Percentiles rank a stretch among this genome's conserved stretches.
phyloP scores from a whole-genome alignment of 129 eudicot species.

The Artemisia tridentata region DNA sequence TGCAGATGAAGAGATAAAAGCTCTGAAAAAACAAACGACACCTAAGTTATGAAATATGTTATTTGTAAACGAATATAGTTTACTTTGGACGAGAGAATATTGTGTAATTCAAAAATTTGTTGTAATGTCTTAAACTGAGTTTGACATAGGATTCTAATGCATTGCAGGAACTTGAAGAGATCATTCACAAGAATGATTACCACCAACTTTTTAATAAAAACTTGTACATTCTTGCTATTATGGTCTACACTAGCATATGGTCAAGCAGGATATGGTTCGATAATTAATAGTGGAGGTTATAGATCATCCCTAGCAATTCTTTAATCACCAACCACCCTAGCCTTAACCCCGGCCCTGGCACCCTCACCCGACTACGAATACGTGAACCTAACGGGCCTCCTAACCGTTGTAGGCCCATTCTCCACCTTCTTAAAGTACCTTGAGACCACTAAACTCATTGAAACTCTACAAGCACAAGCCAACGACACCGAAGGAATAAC shows the following conservation, averaged over 20 bases:
- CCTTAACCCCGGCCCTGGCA: constrained; percentile 13
- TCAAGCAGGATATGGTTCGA: constrained; percentile 31
- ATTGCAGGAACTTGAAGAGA: constrained; percentile 20
- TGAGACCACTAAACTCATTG: constrained; percentile 54
- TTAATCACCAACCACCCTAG: constrained; percentile 27
- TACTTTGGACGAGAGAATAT: no score
- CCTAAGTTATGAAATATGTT: no score
- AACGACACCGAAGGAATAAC: constrained; percentile 78
- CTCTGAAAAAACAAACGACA: no score
- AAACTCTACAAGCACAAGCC: constrained; percentile 73
- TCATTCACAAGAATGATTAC: constrained; percentile 10
- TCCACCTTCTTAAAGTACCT: constrained; percentile 65
- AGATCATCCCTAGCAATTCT: constrained; percentile 22
- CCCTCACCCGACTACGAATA: constrained; percentile 53
- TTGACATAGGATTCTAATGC: no score
- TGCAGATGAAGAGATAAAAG: no score
- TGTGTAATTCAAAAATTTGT: no score
- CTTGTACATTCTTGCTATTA: constrained; percentile 34
- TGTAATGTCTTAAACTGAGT: no score
- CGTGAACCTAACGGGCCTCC: constrained; percentile 62
- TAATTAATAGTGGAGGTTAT: not conserved
- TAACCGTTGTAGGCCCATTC: constrained; percentile 71
- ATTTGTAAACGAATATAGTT: no score
- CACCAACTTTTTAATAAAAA: constrained; percentile 16
- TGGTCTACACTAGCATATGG: constrained; percentile 40